phyloP scores from a whole-genome alignment of 345 rosid genomes.

The Clausena lansium region DNA sequence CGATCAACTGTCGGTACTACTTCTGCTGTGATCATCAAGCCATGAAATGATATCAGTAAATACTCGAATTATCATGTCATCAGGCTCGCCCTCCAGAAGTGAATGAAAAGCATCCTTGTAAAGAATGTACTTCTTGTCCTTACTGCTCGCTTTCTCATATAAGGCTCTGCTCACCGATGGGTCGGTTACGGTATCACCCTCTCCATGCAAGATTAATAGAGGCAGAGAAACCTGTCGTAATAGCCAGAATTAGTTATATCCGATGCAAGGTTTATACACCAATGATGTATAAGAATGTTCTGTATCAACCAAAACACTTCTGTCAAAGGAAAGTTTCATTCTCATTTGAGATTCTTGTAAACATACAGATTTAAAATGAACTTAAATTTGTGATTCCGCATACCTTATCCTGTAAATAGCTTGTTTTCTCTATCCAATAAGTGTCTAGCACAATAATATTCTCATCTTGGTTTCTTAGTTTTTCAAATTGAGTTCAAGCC shows the following conservation, averaged over 20 bases:
- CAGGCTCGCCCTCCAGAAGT: slow-evolving; percentile 90
- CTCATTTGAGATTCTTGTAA: background rate
- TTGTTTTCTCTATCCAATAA: background rate
- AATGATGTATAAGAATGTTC: background rate
- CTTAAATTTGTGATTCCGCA: background rate
- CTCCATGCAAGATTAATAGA: slow-evolving; percentile 80
- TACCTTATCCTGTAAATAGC: background rate
- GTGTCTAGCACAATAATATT: background rate
- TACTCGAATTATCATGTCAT: slow-evolving; percentile 65
- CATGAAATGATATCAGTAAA: slow-evolving; percentile 67
- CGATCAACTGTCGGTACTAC: slow-evolving; percentile 7
- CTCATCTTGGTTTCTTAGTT: background rate
- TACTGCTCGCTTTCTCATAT: slow-evolving; percentile 69
- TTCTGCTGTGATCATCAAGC: slow-evolving; percentile 60
- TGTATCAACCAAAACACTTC: background rate
- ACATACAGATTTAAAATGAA: background rate
- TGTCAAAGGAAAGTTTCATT: background rate
- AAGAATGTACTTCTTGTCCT: slow-evolving; percentile 69
- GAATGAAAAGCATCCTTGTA: slow-evolving; percentile 71
- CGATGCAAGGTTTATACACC: background rate
- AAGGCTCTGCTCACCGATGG: slow-evolving; percentile 86
- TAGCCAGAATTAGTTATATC: slow-evolving; percentile 3
- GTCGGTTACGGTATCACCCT: slow-evolving; percentile 77
- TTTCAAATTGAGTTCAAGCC: background rate
- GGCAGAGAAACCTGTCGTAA: slow-evolving; percentile 72